Conservation (phyloP, 257 asterid species). For the Gentiana macrophylla region DNA sequence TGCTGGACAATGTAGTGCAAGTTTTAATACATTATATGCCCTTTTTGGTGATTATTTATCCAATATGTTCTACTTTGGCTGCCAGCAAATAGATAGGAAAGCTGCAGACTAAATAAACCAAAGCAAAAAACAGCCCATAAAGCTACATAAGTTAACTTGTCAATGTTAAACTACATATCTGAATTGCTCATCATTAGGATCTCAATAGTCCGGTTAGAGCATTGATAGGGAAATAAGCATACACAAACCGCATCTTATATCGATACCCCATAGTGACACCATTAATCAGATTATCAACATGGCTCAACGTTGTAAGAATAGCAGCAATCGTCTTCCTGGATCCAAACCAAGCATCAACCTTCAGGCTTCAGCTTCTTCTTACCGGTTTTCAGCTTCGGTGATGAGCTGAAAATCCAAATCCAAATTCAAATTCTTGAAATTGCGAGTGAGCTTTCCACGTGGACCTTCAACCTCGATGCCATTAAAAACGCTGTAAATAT, state of each 20-base stretch:
- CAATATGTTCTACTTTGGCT: too few relatives aligned
- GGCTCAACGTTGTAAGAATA: conserved; percentile 76
- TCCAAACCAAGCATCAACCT: conserved; percentile 80
- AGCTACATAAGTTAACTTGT: too few relatives aligned
- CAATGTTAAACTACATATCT: too few relatives aligned
- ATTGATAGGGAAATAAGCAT: conserved; percentile 77
- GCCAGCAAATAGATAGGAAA: too few relatives aligned
- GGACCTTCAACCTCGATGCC: conserved; percentile 57
- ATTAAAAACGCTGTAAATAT: too few relatives aligned
- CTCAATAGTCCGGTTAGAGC: conserved; percentile 60
- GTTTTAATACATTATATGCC: not conserved
- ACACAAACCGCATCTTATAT: conserved; percentile 83
- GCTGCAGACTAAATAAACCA: too few relatives aligned
- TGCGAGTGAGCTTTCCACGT: conserved; percentile 52
- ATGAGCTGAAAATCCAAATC: conserved; percentile 76
- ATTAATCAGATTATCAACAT: conserved; percentile 54
- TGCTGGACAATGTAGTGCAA: not conserved
- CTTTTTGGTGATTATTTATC: not conserved
- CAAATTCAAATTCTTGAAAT: conserved; percentile 66
- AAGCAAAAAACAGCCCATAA: too few relatives aligned
- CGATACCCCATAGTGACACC: conserved; percentile 78
- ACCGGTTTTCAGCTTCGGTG: conserved; percentile 54
- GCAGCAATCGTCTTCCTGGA: conserved; percentile 73
- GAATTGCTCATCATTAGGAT: conserved; percentile 27
- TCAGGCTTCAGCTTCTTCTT: conserved; percentile 50